Base-by-base conservation (phyloP, 1,284 basidiomycete genomes). In the Leccinum huronense region DNA sequence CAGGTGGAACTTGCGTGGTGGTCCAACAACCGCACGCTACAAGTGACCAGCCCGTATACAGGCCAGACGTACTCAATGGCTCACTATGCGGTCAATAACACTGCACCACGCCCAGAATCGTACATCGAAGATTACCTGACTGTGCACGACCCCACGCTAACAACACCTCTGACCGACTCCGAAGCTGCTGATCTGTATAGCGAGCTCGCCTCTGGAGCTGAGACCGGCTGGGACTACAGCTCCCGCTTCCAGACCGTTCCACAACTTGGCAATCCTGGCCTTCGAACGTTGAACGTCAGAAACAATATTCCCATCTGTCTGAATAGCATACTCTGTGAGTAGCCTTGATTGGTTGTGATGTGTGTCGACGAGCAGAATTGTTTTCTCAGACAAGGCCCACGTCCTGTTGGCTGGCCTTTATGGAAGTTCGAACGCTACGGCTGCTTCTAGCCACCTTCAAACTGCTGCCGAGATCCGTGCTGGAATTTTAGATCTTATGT, bases 201-300 rank as follows among this genome's bases (percentile, higher is more conserved):
- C n/a, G 90, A 97, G 74, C 84, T 98, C 23, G 95, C 95, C 0
- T 84, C 83, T 59, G 95, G 93, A 54, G 95, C 94, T 1, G 95
- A 97, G 80, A 86, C 84, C 11, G 94, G 88, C 4, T 85, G 83
- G 84, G 84, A 84, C 66, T 85, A 80, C 61, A 78, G 77, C 9
- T 76, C 79, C 1, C 80, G 88, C 10, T 77, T 76, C 33, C 56
- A 75, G 62, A 5, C 40, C 86, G 81, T 78, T 75, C 84, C 61
- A 77, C 84, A 81, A 51, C 75, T 81, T 16, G 68, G 80, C 63
- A 81, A 79, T 60, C 81, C 84, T 3, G 86, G 87, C 7, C 79
- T 96, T 60, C 83, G 90, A 16, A 84, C 86, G 23, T 78, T 96
- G 65, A 91, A 94, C 70, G 82, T 94, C 40, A 83, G 83, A 66